Conservation (phyloP, 805 yeast species). For the Nakazawaea laoshanensis region DNA sequence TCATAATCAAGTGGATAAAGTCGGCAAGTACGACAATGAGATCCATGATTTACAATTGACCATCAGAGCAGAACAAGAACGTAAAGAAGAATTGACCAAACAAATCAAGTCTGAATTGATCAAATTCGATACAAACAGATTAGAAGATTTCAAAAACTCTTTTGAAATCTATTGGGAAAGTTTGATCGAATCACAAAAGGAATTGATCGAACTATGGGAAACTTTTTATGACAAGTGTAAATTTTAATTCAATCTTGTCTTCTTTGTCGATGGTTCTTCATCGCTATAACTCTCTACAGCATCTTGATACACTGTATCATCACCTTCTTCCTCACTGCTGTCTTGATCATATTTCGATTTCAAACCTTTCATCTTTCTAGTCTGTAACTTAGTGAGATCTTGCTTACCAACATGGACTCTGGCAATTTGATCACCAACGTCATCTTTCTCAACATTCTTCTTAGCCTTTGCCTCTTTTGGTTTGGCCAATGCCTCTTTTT, state of each 20-base stretch:
- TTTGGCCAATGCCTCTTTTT: slow-evolving; percentile 76
- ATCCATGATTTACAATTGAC: slow-evolving; percentile 45
- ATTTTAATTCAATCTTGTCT: slow-evolving; percentile 13
- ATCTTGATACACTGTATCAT: slow-evolving; percentile 32
- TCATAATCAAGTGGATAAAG: slow-evolving; percentile 53
- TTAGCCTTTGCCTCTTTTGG: slow-evolving; percentile 74
- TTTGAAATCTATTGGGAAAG: slow-evolving; percentile 89
- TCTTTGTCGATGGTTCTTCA: slow-evolving; percentile 20
- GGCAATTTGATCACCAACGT: slow-evolving; percentile 95
- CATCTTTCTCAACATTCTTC: slow-evolving; percentile 84
- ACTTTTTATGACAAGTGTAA: slow-evolving; percentile 61
- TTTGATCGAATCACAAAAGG: slow-evolving; percentile 88
- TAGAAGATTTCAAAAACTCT: slow-evolving; percentile 78
- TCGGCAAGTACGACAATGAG: slow-evolving; percentile 49
- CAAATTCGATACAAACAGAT: slow-evolving; percentile 64
- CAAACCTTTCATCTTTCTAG: slow-evolving; percentile 98
- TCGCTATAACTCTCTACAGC: slow-evolving; percentile 15
- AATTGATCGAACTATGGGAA: slow-evolving; percentile 81
- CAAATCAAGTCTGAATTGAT: slow-evolving; percentile 62
- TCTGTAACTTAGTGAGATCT: slow-evolving; percentile 83
- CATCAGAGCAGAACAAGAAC: slow-evolving; percentile 43
- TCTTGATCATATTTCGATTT: slow-evolving; percentile 78
- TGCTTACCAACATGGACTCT: slow-evolving; percentile 94
- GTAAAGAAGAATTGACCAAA: slow-evolving; percentile 55
- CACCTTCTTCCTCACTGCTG: slow-evolving; percentile 40